Percentiles rank a stretch among this genome's conserved stretches.
Conservation (phyloP, 2,329 filamentous ascomycete genomes). For the Knoxdaviesia capensis region DNA sequence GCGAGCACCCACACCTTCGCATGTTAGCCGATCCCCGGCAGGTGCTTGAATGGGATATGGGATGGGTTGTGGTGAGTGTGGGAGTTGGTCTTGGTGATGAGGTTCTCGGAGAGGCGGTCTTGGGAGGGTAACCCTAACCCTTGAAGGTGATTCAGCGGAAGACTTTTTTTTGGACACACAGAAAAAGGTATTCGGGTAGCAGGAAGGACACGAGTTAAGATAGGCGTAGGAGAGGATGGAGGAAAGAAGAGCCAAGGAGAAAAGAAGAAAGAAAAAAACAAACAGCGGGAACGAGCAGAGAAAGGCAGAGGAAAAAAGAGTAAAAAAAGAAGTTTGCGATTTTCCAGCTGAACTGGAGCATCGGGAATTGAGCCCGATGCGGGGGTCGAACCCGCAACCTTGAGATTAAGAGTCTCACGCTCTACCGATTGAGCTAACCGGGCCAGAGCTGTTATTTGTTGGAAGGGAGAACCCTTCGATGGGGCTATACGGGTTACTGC, state of each 20-base stretch:
- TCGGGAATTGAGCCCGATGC: constrained; percentile 9
- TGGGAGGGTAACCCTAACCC: too few species aligned
- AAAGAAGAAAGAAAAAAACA: not conserved
- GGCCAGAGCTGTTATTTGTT: constrained; percentile 11
- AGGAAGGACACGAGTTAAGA: not conserved
- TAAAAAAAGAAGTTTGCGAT: not conserved
- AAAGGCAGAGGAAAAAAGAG: not conserved
- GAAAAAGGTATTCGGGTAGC: too few species aligned
- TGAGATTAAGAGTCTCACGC: constrained; percentile 47
- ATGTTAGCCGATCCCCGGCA: too few species aligned
- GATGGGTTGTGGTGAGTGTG: too few species aligned
- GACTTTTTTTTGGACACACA: too few species aligned
- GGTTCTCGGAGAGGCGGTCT: too few species aligned
- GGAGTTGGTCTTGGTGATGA: too few species aligned
- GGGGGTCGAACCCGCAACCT: constrained; percentile 21
- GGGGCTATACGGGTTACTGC: too few species aligned
- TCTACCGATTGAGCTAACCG: constrained; percentile 53
- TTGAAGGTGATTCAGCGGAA: too few species aligned
- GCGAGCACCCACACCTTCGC: too few species aligned
- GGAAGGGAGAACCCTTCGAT: too few species aligned
- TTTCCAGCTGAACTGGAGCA: constrained; percentile 4
- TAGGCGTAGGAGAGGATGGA: not conserved
- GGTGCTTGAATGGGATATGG: too few species aligned
- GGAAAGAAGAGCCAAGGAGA: not conserved
- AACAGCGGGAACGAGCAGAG: not conserved